A percentile compares a stretch with the other conserved stretches of the same genome.
Evolutionary conservation across 2,329 filamentous ascomycete genomes (phyloP).

Genomic region (Colletotrichum noveboracense): DNA sequence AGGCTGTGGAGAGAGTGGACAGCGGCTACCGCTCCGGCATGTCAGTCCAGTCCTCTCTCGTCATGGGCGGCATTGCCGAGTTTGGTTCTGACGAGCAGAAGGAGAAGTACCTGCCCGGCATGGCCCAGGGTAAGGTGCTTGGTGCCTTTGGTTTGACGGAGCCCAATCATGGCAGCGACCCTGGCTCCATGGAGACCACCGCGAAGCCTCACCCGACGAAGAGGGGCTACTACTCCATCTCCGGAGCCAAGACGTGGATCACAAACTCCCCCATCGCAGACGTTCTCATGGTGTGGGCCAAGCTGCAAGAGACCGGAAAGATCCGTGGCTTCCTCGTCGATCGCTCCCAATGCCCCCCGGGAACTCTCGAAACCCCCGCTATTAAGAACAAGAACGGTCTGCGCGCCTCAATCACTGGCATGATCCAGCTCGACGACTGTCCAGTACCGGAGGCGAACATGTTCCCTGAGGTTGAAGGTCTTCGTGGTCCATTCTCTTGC

Average conservation of each 20-base stretch:
- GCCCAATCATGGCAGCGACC: slow-evolving; percentile 91
- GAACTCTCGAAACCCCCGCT: slow-evolving; percentile 87
- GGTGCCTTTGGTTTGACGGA: slow-evolving; percentile 92
- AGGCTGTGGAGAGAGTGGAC: slow-evolving; percentile 89
- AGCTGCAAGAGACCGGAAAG: slow-evolving; percentile 88
- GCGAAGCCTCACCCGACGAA: slow-evolving; percentile 86
- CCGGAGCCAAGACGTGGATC: slow-evolving; percentile 92
- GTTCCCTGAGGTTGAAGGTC: slow-evolving; percentile 88
- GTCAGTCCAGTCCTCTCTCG: slow-evolving; percentile 92
- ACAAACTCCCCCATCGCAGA: slow-evolving; percentile 93
- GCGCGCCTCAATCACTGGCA: slow-evolving; percentile 91
- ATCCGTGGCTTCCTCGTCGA: slow-evolving; percentile 94
- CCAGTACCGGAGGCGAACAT: slow-evolving; percentile 91
- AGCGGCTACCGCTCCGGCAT: slow-evolving; percentile 92
- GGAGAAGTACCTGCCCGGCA: slow-evolving; percentile 77
- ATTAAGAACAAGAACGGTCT: slow-evolving; percentile 97
- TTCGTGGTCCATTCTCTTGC: slow-evolving; percentile 89
- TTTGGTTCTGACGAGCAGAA: slow-evolving; percentile 89
- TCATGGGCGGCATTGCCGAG: slow-evolving; percentile 90
- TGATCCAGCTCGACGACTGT: slow-evolving; percentile 94
- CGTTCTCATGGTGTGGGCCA: slow-evolving; percentile 89
- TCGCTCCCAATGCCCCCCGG: slow-evolving; percentile 80
- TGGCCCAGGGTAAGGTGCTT: slow-evolving; percentile 83
- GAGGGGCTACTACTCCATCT: slow-evolving; percentile 80
- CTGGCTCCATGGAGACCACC: slow-evolving; percentile 86